Evolutionary conservation across 2,329 filamentous ascomycete species (phyloP).

Genomic region (Dactylellina sp.): DNA sequence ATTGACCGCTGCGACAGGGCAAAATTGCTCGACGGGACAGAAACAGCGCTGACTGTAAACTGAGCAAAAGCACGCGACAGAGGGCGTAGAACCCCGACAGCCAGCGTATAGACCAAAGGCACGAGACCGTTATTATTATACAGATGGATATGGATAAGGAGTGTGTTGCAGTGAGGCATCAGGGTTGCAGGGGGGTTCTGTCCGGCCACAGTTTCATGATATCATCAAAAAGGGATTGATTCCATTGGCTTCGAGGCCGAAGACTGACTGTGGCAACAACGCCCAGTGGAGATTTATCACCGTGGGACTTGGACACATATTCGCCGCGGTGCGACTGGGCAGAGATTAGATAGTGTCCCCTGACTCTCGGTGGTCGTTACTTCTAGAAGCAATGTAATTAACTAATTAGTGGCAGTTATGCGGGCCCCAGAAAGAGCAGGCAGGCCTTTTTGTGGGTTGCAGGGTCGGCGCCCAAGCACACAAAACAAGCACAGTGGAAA

Average conservation of each 20-base stretch:
- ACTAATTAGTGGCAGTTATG: no score
- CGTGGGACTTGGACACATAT: slow-evolving; percentile 3
- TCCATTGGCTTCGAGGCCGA: neutral
- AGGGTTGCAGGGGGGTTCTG: slow-evolving; percentile 12
- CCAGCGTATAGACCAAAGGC: neutral
- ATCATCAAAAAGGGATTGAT: slow-evolving; percentile 10
- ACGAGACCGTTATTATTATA: neutral
- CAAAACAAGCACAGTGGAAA: slow-evolving; percentile 56
- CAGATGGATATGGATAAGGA: neutral
- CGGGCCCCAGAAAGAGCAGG: slow-evolving; percentile 16
- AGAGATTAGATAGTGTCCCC: slow-evolving; percentile 19
- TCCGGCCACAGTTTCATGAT: slow-evolving; percentile 27
- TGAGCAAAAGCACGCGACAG: slow-evolving; percentile 3
- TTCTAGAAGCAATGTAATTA: slow-evolving; percentile 25
- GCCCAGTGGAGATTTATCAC: slow-evolving; percentile 14
- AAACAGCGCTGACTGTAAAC: neutral
- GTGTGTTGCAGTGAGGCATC: neutral
- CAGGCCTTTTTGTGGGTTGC: slow-evolving; percentile 12
- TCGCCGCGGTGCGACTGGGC: slow-evolving; percentile 21
- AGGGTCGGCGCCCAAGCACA: slow-evolving; percentile 41
- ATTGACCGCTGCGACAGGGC: no score
- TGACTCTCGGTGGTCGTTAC: slow-evolving; percentile 13
- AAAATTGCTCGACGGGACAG: no score
- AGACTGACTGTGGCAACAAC: neutral
- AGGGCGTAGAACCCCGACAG: neutral